Percentiles rank a stretch among this genome's conserved stretches.
Evolutionary conservation across 768 basidiomycete species (phyloP).

Genomic region (Lyophyllum shimeji): DNA sequence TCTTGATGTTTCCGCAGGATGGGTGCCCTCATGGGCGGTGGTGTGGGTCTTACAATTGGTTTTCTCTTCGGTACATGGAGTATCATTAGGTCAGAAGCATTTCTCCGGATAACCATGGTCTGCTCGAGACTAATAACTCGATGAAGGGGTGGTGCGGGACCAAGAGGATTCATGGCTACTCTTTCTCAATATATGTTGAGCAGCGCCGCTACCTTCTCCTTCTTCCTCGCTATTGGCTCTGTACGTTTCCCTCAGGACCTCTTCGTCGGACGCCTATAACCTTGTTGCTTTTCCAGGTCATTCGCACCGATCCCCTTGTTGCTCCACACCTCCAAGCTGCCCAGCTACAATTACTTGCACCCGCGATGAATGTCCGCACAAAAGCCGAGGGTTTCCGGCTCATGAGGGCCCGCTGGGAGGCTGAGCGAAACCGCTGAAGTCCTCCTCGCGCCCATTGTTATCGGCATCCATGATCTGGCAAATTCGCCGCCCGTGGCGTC

Average conservation of each 20-base stretch:
- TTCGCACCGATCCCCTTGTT: slow-evolving; percentile 73
- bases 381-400: slow-evolving; percentile 66
- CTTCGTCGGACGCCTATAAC: slow-evolving; percentile 3
- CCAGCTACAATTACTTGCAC: slow-evolving; percentile 54
- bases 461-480: no score
- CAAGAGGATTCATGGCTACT: slow-evolving; percentile 85
- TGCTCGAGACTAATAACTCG: slow-evolving; percentile 3
- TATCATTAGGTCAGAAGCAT: slow-evolving; percentile 70
- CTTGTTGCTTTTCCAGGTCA: slow-evolving; percentile 56
- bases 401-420: slow-evolving; percentile 76
- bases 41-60: slow-evolving; percentile 94
- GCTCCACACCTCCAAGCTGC: slow-evolving; percentile 64
- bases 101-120: neutral
- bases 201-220: slow-evolving; percentile 95
- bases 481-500: neutral
- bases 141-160: slow-evolving; percentile 83
- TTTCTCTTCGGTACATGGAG: slow-evolving; percentile 96
- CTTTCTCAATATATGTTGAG: slow-evolving; percentile 98
- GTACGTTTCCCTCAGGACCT: slow-evolving; percentile 39
- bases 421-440: slow-evolving; percentile 45
- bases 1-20: slow-evolving; percentile 52
- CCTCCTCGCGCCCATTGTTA: slow-evolving; percentile 11
- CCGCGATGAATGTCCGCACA: slow-evolving; percentile 53
- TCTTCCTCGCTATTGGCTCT: slow-evolving; percentile 95
- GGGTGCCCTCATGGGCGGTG: slow-evolving; percentile 91